Base-by-base conservation (phyloP, 2,329 filamentous ascomycete genomes). In the Beauveria australis region DNA sequence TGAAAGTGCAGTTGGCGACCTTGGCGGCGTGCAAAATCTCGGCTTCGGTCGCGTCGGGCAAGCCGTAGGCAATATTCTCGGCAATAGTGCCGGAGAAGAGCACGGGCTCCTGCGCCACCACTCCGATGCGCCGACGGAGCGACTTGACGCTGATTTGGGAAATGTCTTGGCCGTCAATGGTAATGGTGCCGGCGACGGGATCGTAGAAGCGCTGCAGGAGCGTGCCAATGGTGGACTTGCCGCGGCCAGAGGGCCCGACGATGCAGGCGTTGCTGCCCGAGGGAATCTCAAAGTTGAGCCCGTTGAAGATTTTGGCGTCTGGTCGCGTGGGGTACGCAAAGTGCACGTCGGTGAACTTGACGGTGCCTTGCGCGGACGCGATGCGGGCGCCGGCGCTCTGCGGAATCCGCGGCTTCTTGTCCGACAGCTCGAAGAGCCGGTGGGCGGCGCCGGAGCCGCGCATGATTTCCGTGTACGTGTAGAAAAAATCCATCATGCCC, bases 401-500 rank as follows among this genome's bases (percentile, higher is more conserved):
- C 16, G 88, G 87, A 63, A 97, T 95, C 3, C 86, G 88, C 0
- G 92, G 89, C 62, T 90, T 80, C 64, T 94, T 87, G 72, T 99
- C 94, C 71, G 97, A 92, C 6, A 99, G 82, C 71, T 99, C 94
- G 69, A 99, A 99, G 1, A 99, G 81, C 62, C 94, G 89, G 69
- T 89, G 95, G 14, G 94, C 94, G 44, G 94, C 94, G 68, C 94
- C 94, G 4, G 96, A 93, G 44, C 94, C 94, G 74, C 97, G 99
- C 94, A 97, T 99, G 63, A 99, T 81, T 72, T 99, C 94, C 0
- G 92, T 96, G 74, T 97, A 99, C 76, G 99, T 99, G 61, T 90
- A 91, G 6, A 92, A 96, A 1, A 99, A 80, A 4, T 94, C 94
- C 67, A 97, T 96, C 65, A 99, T 83, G 74, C 91, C 96, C 53